Evolutionary conservation across 208 protist genomes (phyloP).

Genomic region (Acanthamoeba healyi): DNA sequence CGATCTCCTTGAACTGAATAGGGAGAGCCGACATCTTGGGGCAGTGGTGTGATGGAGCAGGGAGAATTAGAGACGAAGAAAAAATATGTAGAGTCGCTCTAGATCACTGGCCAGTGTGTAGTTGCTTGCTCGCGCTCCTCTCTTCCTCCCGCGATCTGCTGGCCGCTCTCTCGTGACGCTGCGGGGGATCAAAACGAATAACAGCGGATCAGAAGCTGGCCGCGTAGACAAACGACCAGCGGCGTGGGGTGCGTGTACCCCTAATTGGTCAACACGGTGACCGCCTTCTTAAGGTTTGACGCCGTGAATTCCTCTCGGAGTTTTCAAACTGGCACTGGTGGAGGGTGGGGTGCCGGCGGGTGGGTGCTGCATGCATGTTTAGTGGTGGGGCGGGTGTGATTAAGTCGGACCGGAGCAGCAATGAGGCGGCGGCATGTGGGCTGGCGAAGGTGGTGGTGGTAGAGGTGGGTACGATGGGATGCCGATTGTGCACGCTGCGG

Average conservation of each 20-base stretch:
- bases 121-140: background rate
- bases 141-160: background rate
- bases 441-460: background rate
- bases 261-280: constrained; percentile 18
- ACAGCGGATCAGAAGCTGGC: background rate
- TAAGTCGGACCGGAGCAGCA: background rate
- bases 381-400: background rate
- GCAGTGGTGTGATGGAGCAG: background rate
- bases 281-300: background rate
- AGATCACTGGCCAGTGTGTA: background rate
- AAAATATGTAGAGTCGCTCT: background rate
- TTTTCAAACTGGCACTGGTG: background rate
- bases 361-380: background rate
- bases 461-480: background rate
- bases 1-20: constrained; percentile 75
- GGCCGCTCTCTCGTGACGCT: background rate
- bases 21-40: constrained; percentile 49
- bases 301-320: background rate
- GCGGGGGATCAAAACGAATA: background rate
- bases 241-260: background rate
- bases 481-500: background rate
- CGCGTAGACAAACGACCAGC: background rate
- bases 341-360: background rate
- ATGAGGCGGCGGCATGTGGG: background rate
- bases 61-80: background rate